phyloP scores from a whole-genome alignment of 1,284 basidiomycete species.

The Stygiomarasmius scandens region DNA sequence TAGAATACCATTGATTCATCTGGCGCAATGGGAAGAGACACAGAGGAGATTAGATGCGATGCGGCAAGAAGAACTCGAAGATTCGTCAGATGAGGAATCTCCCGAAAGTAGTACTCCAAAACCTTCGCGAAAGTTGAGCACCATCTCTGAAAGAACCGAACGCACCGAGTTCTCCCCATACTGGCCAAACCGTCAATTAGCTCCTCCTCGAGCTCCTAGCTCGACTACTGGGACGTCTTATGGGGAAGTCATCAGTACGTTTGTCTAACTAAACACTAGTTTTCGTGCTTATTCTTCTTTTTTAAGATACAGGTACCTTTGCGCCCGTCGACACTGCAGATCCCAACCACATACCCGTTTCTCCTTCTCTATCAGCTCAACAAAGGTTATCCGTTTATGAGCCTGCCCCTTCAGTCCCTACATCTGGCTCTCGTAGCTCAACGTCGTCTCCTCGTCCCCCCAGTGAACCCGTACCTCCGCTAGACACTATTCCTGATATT shows the following conservation, averaged over 20 bases:
- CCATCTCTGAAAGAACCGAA: conserved; percentile 69
- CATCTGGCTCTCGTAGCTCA: conserved; percentile 43
- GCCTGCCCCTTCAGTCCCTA: conserved; percentile 53
- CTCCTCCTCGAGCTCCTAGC: conserved; percentile 40
- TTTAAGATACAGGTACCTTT: conserved; percentile 5
- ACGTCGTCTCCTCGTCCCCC: conserved; percentile 39
- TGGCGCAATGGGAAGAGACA: conserved; percentile 43
- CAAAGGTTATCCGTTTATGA: conserved; percentile 66
- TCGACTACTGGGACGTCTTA: conserved; percentile 61
- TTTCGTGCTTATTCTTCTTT: not conserved
- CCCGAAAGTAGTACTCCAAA: conserved; percentile 13
- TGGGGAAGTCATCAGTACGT: conserved; percentile 61
- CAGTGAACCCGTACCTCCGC: conserved; percentile 44
- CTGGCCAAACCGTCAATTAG: conserved; percentile 41
- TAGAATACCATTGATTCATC: conserved; percentile 56
- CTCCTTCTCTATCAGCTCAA: conserved; percentile 72
- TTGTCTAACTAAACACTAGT: not conserved
- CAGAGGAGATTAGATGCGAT: conserved; percentile 20
- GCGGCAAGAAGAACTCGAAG: conserved; percentile 2
- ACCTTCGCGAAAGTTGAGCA: conserved; percentile 41
- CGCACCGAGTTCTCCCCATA: conserved; percentile 56
- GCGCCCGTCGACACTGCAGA: conserved; percentile 31
- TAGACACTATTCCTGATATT: conserved; percentile 58
- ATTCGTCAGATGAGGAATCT: conserved; percentile 6
- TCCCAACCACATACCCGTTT: conserved; percentile 65